phyloP scores from a whole-genome alignment of 805 yeast species.

The Starmerella gropengiesseri region DNA sequence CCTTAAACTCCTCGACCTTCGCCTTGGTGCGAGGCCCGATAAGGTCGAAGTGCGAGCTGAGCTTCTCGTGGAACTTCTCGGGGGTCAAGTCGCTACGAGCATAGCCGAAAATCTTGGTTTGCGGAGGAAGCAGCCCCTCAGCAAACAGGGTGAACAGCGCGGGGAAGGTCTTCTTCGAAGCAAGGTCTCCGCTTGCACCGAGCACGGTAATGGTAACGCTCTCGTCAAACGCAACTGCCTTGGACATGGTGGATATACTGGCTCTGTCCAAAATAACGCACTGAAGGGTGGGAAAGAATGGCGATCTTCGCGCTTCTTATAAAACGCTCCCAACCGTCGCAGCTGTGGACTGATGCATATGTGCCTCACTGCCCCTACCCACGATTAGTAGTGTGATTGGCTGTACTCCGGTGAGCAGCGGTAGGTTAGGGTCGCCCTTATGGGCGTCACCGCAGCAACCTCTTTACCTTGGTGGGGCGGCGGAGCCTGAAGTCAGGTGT shows the following conservation, averaged over 20 bases:
- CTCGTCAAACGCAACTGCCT: slow-evolving; percentile 13
- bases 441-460: not conserved
- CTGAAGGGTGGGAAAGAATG: too few relatives aligned
- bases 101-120: slow-evolving; percentile 74
- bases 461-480: not conserved
- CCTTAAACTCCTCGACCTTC: slow-evolving; percentile 49
- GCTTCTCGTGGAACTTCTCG: slow-evolving; percentile 57
- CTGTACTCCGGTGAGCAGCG: slow-evolving; percentile 1
- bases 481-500: not conserved
- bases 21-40: slow-evolving; percentile 35
- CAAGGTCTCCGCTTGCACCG: slow-evolving; percentile 33
- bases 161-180: slow-evolving; percentile 31
- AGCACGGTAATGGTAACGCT: slow-evolving; percentile 24
- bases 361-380: slow-evolving; percentile 4
- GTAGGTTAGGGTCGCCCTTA: not conserved
- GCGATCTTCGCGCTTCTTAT: slow-evolving; percentile 2
- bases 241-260: not conserved
- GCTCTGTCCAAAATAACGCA: too few relatives aligned
- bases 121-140: slow-evolving; percentile 62
- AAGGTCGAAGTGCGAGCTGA: slow-evolving; percentile 50
- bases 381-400: not conserved
- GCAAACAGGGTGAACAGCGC: slow-evolving; percentile 39
- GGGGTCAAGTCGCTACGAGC: slow-evolving; percentile 70
- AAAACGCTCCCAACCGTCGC: slow-evolving; percentile 8
- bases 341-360: slow-evolving; percentile 4